Evolutionary conservation across 2,329 filamentous ascomycete genomes (phyloP), one percentile per base, ranked within the genome.

Genomic region (Aureobasidium subglaciale): DNA sequence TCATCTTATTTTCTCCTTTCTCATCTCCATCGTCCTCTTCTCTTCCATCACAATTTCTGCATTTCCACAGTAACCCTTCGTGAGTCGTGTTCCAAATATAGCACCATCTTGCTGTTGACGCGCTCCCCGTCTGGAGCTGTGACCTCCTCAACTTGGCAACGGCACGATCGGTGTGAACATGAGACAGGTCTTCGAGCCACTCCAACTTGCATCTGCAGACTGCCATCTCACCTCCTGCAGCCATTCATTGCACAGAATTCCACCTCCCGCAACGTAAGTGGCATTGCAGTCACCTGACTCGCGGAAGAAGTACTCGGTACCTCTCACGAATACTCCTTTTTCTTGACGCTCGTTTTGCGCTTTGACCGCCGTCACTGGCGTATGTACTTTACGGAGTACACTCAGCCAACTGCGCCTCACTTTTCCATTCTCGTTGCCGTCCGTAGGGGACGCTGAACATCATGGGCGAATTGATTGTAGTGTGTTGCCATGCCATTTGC

Each of bases 401-500:
- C 24, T 13, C n/a, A 38, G 5, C 24, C n/a, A 30, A 25, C 48
- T 53, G 48, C 48, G 48, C 48, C 48, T 38, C 46, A 50, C n/a
- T n/a, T 20, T 38, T 50, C 20, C 32, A 15, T 50, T 20, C 7
- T 27, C 22, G n/a, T 38, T 27, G 46, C 10, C 24, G 8, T 50
- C 32, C 38, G 32, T 50, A 48, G 16, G 35, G 15, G 18, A 34
- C 32, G 16, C 45, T n/a, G 15, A 10, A 35, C 32, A 30, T 13
- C 18, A 54, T 54, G 50, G 50, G 20, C 11, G 64, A 88, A 60
- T 78, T 95, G 10, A 81, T 95, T 50, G 73, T 95, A 45, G 86
- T 95, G 49, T 93, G 89, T 74, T 91, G 90, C 68, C 90, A 95
- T 71, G 87, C 83, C 25, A 88, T 92, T 57, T 95, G 54, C 43